Percentiles rank a stretch among this genome's conserved stretches.
phyloP scores from a whole-genome alignment of 2,329 filamentous ascomycete genomes.

The Claviceps africana region DNA sequence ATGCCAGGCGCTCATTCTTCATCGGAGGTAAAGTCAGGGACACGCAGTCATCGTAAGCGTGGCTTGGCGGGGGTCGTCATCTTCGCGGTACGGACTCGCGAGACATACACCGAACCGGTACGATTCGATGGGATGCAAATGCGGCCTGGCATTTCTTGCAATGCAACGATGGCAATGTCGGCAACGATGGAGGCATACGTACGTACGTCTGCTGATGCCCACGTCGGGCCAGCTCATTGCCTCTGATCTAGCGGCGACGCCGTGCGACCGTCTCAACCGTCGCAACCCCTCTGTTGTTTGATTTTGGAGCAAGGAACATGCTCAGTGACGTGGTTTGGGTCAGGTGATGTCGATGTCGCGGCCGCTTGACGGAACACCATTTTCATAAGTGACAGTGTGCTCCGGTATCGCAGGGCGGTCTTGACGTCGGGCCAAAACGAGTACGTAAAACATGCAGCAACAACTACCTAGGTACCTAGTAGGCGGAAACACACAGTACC shows the following conservation, averaged over 20 bases:
- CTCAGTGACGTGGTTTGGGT: neutral
- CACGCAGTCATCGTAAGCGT: neutral
- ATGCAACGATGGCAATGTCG: no score
- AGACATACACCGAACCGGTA: no score
- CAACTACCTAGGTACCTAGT: no score
- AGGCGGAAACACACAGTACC: no score
- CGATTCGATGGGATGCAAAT: neutral
- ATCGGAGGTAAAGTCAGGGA: no score
- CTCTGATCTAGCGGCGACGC: slow-evolving; percentile 1
- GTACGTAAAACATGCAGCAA: no score
- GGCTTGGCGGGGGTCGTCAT: neutral
- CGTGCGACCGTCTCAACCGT: neutral
- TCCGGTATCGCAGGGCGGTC: neutral
- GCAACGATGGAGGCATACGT: neutral
- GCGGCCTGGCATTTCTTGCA: neutral
- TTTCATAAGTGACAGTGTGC: neutral
- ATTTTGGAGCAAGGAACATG: neutral
- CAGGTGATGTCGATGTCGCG: neutral
- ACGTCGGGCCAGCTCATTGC: neutral
- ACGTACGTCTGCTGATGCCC: neutral
- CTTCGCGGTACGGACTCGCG: neutral
- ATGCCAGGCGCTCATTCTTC: neutral
- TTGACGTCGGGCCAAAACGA: neutral
- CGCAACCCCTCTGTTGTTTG: neutral
- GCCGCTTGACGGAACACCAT: neutral